Conservation (phyloP, 2,329 filamentous ascomycete species). For the Tolypocladium sp. region DNA sequence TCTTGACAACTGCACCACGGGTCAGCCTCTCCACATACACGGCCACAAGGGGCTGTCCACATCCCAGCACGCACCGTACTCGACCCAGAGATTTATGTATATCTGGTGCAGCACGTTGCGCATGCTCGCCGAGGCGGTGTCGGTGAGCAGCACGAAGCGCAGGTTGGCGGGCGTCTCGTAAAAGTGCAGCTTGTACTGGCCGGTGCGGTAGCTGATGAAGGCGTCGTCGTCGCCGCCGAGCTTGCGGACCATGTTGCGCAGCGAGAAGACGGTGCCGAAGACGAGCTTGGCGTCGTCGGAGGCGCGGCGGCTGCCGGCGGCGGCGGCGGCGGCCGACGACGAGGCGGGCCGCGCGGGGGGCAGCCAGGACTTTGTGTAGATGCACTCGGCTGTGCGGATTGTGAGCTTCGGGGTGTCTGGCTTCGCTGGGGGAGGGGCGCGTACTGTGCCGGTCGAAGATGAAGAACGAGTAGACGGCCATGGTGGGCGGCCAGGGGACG, state of each 20-base stretch:
- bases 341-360: constrained; percentile 26
- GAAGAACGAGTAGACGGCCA: constrained; percentile 97
- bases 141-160: constrained; percentile 94
- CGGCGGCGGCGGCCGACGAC: constrained; percentile 31
- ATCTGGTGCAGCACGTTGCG: constrained; percentile 94
- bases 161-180: constrained; percentile 95
- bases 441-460: constrained; percentile 98
- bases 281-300: constrained; percentile 92
- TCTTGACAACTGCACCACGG: constrained; percentile 53
- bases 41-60: no score
- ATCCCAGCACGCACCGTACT: constrained; percentile 58
- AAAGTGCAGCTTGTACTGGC: constrained; percentile 96
- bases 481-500: constrained; percentile 30
- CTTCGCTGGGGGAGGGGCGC: constrained; percentile 14
- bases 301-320: constrained; percentile 18
- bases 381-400: constrained; percentile 69
- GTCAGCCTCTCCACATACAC: not conserved
- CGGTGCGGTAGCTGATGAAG: constrained; percentile 89
- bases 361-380: constrained; percentile 86
- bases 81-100: constrained; percentile 95
- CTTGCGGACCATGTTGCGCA: constrained; percentile 95
- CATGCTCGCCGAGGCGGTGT: constrained; percentile 82
- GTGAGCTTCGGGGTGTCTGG: not conserved
- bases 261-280: constrained; percentile 91
- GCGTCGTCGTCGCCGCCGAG: constrained; percentile 88